phyloP scores from a whole-genome alignment of 768 basidiomycete species.

The Auricularia cornea region DNA sequence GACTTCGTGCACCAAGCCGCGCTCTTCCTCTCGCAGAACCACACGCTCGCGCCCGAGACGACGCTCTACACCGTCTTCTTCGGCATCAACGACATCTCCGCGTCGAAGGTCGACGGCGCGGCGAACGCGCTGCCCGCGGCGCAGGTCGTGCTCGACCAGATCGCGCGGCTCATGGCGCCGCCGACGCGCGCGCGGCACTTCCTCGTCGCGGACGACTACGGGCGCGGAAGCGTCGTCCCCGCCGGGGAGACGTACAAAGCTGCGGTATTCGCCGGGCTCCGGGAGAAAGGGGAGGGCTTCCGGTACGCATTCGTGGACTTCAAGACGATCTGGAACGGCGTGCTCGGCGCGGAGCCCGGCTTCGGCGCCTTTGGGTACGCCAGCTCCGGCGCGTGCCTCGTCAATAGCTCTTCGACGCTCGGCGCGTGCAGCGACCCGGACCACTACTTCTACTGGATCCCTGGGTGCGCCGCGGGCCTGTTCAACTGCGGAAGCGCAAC shows the following conservation, averaged over 20 bases:
- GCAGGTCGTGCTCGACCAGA: slow-evolving; percentile 33
- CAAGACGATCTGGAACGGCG: slow-evolving; percentile 41
- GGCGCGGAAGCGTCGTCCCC: slow-evolving; percentile 33
- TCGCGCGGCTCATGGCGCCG: slow-evolving; percentile 36
- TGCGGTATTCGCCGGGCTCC: slow-evolving; percentile 35
- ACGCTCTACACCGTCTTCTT: slow-evolving; percentile 47
- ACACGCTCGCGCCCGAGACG: slow-evolving; percentile 36
- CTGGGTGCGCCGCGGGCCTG: too few species aligned
- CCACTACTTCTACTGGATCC: slow-evolving; percentile 47
- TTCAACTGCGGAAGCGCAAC: too few species aligned
- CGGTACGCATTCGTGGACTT: slow-evolving; percentile 41
- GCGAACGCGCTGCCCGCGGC: slow-evolving; percentile 10
- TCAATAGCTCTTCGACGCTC: slow-evolving; percentile 11
- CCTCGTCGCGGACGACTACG: slow-evolving; percentile 42
- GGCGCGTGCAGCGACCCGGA: slow-evolving; percentile 23
- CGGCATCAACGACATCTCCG: slow-evolving; percentile 40
- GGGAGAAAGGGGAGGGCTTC: slow-evolving; percentile 23
- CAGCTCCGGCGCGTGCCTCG: slow-evolving; percentile 29
- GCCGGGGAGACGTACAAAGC: slow-evolving; percentile 42
- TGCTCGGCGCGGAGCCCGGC: slow-evolving; percentile 36
- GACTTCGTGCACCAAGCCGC: slow-evolving; percentile 43
- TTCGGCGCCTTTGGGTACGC: slow-evolving; percentile 41
- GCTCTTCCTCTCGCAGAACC: slow-evolving; percentile 36
- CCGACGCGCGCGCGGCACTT: slow-evolving; percentile 45
- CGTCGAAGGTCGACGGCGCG: neutral